Conservation (phyloP, 257 asterid species). For the Scutellaria barbata region DNA sequence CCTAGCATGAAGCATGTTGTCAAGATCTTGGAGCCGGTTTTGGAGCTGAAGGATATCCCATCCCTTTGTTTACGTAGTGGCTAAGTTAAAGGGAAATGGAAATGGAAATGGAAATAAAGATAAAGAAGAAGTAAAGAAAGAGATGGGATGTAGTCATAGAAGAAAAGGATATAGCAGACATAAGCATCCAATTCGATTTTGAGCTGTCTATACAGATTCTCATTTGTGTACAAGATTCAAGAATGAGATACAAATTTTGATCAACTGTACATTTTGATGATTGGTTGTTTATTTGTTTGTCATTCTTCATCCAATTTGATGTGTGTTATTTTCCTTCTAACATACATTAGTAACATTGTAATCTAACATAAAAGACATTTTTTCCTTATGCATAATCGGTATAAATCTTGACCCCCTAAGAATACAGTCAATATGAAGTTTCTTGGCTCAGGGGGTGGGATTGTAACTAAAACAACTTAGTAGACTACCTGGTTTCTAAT, state of each 20-base stretch:
- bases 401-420: too few species aligned
- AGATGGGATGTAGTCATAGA: slow-evolving; percentile 3
- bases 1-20: slow-evolving; percentile 69
- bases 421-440: too few species aligned
- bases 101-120: slow-evolving; percentile 1
- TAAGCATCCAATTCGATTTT: slow-evolving; percentile 48
- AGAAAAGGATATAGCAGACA: slow-evolving; percentile 55
- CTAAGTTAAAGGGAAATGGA: slow-evolving; percentile 14
- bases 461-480: too few species aligned
- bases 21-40: slow-evolving; percentile 53
- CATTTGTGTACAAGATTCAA: slow-evolving; percentile 40
- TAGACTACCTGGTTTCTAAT: too few species aligned
- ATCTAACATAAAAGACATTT: too few species aligned
- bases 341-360: too few species aligned
- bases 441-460: too few species aligned
- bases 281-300: too few species aligned
- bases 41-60: slow-evolving; percentile 51
- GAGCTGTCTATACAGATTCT: slow-evolving; percentile 55
- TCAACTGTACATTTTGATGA: too few species aligned
- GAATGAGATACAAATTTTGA: slow-evolving; percentile 9
- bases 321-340: too few species aligned
- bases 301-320: too few species aligned
- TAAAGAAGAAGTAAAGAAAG: slow-evolving; percentile 25
- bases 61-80: slow-evolving; percentile 58
- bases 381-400: too few species aligned